Conservation (phyloP, 2,329 filamentous ascomycete species). For the Dothiorella sarmentorum region DNA sequence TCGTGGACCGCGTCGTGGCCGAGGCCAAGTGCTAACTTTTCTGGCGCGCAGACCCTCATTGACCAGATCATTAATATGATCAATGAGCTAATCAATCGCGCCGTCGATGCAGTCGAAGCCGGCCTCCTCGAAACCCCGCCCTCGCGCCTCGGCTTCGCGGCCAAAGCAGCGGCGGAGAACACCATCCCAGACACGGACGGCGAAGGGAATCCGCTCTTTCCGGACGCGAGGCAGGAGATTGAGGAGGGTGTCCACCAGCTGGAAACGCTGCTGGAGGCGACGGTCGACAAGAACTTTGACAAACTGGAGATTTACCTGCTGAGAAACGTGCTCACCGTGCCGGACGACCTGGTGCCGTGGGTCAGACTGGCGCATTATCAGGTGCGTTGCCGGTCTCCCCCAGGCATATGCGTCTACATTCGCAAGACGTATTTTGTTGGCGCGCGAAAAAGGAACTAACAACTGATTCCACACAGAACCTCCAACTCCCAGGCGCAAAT, state of each 20-base stretch:
- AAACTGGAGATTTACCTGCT: slow-evolving; percentile 72
- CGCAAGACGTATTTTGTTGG: too few species aligned
- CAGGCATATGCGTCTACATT: too few species aligned
- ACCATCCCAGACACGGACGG: slow-evolving; percentile 43
- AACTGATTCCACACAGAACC: neutral
- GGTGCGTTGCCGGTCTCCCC: slow-evolving; percentile 39
- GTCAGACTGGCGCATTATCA: slow-evolving; percentile 84
- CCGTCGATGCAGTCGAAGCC: slow-evolving; percentile 81
- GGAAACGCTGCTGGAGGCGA: slow-evolving; percentile 49
- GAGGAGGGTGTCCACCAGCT: slow-evolving; percentile 66
- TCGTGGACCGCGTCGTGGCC: neutral
- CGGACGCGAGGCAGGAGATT: slow-evolving; percentile 65
- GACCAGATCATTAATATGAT: slow-evolving; percentile 98
- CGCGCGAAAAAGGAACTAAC: too few species aligned
- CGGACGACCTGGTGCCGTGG: slow-evolving; percentile 67
- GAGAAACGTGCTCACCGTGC: slow-evolving; percentile 62
- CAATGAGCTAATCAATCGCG: slow-evolving; percentile 88
- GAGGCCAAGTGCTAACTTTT: neutral
- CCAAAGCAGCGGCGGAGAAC: slow-evolving; percentile 44
- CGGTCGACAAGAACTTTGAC: slow-evolving; percentile 51
- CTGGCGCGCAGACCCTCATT: slow-evolving; percentile 67
- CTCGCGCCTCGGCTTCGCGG: slow-evolving; percentile 73
- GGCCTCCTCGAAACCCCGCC: slow-evolving; percentile 73
- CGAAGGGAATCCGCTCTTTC: slow-evolving; percentile 38
- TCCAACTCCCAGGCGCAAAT: neutral